Percentiles rank a stretch among this genome's conserved stretches.
Evolutionary conservation across 2,329 filamentous ascomycete genomes (phyloP).

Genomic region (Endothia cerciana): DNA sequence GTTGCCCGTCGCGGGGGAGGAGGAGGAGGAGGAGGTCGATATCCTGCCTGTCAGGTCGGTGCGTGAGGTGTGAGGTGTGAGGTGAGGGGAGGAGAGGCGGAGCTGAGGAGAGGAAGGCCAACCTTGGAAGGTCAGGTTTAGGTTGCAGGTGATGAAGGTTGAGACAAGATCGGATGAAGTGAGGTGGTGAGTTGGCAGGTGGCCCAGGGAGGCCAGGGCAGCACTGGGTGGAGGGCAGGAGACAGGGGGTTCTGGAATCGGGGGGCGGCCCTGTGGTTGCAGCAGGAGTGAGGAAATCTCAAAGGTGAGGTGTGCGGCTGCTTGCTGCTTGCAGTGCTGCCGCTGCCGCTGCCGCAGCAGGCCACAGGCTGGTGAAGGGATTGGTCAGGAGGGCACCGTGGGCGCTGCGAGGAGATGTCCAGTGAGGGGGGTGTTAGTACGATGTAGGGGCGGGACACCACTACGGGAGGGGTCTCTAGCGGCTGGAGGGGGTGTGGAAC

Average conservation of each 20-base stretch:
- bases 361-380: constrained; percentile 2
- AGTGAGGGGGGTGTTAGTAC: not conserved
- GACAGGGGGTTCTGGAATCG: no score
- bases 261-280: not conserved
- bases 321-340: not conserved
- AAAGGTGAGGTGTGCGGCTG: not conserved
- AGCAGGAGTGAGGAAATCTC: not conserved
- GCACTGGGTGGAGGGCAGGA: not conserved
- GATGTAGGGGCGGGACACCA: not conserved
- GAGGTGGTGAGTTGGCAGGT: constrained; percentile 16
- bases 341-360: not conserved
- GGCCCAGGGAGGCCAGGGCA: not conserved
- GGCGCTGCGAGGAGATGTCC: not conserved
- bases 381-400: constrained; percentile 8
- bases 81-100: not conserved
- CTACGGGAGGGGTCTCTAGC: no score
- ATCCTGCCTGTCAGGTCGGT: not conserved
- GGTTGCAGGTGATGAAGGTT: not conserved
- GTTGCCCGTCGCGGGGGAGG: no score
- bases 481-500: no score
- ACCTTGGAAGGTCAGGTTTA: constrained; percentile 4
- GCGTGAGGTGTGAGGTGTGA: not conserved
- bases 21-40: not conserved
- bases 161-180: constrained; percentile 7
- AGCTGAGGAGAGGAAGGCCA: not conserved